These are phyloP conservation scores for Brassica carinata DNA, from an alignment of 345 rosid species.

Conservation along the genomic window DNA sequence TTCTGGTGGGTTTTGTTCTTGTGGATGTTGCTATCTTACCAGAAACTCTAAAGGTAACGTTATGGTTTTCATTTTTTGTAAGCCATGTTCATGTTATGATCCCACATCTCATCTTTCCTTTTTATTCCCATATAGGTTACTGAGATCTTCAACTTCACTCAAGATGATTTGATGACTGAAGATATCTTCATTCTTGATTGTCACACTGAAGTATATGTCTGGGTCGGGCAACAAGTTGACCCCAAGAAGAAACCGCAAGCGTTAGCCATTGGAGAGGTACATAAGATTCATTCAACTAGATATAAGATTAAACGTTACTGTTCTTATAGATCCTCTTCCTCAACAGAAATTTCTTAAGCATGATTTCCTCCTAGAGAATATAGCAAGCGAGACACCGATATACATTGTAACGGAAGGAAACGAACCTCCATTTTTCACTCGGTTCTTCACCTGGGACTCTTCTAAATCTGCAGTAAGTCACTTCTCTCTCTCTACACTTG, in stretches of 20 bases:
- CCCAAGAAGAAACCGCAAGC: slow-evolving; percentile 67
- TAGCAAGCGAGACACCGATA: slow-evolving; percentile 70
- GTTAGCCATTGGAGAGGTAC: slow-evolving; percentile 86
- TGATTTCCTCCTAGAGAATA: slow-evolving; percentile 75
- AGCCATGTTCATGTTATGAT: slow-evolving; percentile 18
- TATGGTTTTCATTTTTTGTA: not conserved
- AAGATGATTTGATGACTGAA: slow-evolving; percentile 99
- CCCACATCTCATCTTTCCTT: slow-evolving; percentile 3
- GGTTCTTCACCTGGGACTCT: slow-evolving; percentile 94
- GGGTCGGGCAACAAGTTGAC: slow-evolving; percentile 96
- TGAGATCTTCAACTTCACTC: slow-evolving; percentile 85
- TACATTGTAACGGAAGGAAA: slow-evolving; percentile 81
- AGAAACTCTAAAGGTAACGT: slow-evolving; percentile 78
- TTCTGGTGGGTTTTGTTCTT: slow-evolving; percentile 18
- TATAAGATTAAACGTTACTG: not conserved
- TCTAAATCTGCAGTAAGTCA: slow-evolving; percentile 73
- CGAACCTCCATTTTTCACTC: slow-evolving; percentile 92
- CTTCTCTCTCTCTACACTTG: slow-evolving; percentile 21
- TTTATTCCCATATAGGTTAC: slow-evolving; percentile 57
- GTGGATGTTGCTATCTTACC: slow-evolving; percentile 35
- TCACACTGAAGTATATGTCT: slow-evolving; percentile 81
- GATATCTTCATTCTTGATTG: slow-evolving; percentile 92
- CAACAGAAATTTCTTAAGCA: slow-evolving; percentile 78
- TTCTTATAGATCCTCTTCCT: slow-evolving; percentile 22
- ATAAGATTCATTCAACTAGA: slow-evolving; percentile 15